Evolutionary conservation across 352 stramenopile genomes (phyloP), one percentile per base, ranked within the genome.

Genomic region (Globisporangium iwayamae): DNA sequence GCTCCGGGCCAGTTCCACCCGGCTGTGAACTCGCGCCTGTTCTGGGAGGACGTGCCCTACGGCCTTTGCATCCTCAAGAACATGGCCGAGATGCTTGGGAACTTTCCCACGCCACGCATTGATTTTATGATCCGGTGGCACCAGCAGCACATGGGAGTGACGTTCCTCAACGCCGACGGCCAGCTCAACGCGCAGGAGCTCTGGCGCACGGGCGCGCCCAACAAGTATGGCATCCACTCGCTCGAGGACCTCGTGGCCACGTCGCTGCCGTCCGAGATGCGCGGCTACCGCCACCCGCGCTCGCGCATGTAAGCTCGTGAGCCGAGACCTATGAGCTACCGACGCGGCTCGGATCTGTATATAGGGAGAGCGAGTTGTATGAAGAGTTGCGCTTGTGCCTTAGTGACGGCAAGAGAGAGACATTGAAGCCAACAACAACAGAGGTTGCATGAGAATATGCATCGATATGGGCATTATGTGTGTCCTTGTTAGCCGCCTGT

Each of bases 71-170:
- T 97, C 67, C 76, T 97, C 50, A 97, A 97, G 74, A 96, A 96
- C 75, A 95, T 97, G 77, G 91, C 89, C 22, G 87, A 96, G 78
- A 91, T 96, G 81, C 77, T 96, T 56, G 91, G 90, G 67, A 97
- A 97, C 73, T 96, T 97, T 66, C 91, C 91, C 10, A 97, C 90
- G 53, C 91, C 91, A 13, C 87, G 87, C 57, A 96, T 97, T 43
- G 89, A 97, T 77, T 96, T 97, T 55, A 96, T 97, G 79, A 97
- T 97, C 71, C 85, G 90, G 52, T 97, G 91, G 91, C 90, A 97
- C 76, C 91, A 97, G 79, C 83, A 93, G 71, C 79, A 87, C 75
- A 97, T 97, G 91, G 83, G 74, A 50, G 84, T 96, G 46, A 78
- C 85, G 46, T 97, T 96, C 76, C 68, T 97, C 25, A 85, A 78